These are phyloP conservation scores for Biscogniauxia sp. DNA, from an alignment of 2,329 filamentous ascomycete genomes.

Conservation along the genomic window DNA sequence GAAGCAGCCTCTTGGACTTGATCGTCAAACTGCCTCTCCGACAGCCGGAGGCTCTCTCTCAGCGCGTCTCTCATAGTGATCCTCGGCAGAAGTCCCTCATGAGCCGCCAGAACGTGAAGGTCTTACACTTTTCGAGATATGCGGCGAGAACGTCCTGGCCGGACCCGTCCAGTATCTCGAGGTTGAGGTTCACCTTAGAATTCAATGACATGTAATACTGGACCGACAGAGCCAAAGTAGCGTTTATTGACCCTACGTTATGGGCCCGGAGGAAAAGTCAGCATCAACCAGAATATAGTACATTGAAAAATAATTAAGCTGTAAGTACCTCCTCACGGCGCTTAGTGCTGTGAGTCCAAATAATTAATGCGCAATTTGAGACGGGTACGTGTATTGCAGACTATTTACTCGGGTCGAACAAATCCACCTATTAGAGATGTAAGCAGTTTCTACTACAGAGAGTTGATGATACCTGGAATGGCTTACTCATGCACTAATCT, in stretches of 20 bases:
- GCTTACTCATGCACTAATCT: too few relatives aligned
- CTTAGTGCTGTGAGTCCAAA: too few relatives aligned
- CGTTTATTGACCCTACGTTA: constrained; percentile 56
- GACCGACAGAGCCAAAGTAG: constrained; percentile 56
- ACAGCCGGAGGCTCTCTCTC: constrained; percentile 14
- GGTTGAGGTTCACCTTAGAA: too few relatives aligned
- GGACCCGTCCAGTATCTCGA: constrained; percentile 63
- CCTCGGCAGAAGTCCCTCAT: constrained; percentile 40
- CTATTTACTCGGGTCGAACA: constrained; percentile 33
- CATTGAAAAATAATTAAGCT: too few relatives aligned
- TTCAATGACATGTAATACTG: constrained; percentile 39
- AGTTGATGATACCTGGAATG: background rate
- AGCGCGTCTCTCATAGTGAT: too few relatives aligned
- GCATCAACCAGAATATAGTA: too few relatives aligned
- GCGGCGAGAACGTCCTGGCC: constrained; percentile 60
- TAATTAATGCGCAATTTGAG: constrained; percentile 24
- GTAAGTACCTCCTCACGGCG: too few relatives aligned
- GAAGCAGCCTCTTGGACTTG: constrained; percentile 41
- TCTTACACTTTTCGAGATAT: constrained; percentile 54
- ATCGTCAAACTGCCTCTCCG: constrained; percentile 34
- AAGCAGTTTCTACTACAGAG: too few relatives aligned
- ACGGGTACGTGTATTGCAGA: constrained; percentile 33
- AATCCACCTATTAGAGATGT: constrained; percentile 24
- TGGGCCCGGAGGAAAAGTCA: constrained; percentile 31
- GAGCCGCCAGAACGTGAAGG: constrained; percentile 58